These are phyloP conservation scores for Neonectria magnoliae DNA, from an alignment of 2,329 filamentous ascomycete species.

Conservation along the genomic window DNA sequence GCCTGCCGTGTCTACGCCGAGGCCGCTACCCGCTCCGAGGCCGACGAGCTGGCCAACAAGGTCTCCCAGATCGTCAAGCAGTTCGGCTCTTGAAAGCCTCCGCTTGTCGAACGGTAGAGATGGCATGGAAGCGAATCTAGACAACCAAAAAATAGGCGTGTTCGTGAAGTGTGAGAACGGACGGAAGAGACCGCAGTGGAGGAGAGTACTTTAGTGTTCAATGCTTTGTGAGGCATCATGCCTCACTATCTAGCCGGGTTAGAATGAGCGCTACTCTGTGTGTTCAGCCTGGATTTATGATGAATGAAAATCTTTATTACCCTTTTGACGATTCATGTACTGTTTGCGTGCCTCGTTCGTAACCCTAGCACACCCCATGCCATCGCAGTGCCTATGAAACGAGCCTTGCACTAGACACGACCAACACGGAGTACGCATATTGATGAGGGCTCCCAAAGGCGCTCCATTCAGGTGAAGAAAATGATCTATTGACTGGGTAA, in stretches of 20 bases:
- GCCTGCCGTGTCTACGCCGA: conserved; percentile 96
- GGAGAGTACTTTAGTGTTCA: neutral
- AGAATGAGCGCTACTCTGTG: conserved; percentile 2
- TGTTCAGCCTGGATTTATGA: conserved; percentile 24
- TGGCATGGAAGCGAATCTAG: conserved; percentile 18
- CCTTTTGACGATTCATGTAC: conserved; percentile 19
- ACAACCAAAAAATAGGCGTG: conserved; percentile 20
- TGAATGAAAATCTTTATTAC: conserved; percentile 28
- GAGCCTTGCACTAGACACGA: neutral
- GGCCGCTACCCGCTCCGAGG: conserved; percentile 87
- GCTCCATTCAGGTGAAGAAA: conserved; percentile 33
- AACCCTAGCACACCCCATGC: too few species aligned
- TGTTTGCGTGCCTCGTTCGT: neutral
- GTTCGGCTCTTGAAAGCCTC: conserved; percentile 49
- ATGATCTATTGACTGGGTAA: conserved; percentile 42
- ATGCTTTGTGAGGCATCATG: neutral
- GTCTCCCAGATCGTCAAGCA: conserved; percentile 80
- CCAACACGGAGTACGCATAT: neutral
- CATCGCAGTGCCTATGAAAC: neutral
- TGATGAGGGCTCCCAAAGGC: neutral
- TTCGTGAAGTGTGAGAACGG: conserved; percentile 1
- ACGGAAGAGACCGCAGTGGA: neutral
- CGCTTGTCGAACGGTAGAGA: conserved; percentile 16
- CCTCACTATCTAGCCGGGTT: conserved; percentile 10
- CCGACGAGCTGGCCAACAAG: conserved; percentile 87